phyloP scores from a whole-genome alignment of 73 alveolate genomes.

The Paramecium pentaurelia region DNA sequence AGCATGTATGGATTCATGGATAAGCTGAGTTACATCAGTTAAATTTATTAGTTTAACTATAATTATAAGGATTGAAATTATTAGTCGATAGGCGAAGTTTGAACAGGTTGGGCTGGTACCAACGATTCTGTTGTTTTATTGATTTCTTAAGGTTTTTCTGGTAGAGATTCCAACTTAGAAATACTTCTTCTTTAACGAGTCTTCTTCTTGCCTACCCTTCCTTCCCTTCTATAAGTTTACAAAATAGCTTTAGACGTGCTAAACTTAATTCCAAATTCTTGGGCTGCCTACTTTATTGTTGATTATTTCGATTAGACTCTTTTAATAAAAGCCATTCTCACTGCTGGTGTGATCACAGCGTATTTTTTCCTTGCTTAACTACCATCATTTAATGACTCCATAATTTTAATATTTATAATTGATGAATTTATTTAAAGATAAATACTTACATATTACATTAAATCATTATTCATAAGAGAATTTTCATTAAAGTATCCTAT shows the following conservation, averaged over 20 bases:
- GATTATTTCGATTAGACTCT: slow-evolving; percentile 44
- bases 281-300: slow-evolving; percentile 58
- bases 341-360: slow-evolving; percentile 39
- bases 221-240: slow-evolving; percentile 59
- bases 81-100: not conserved
- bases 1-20: not conserved
- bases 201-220: slow-evolving; percentile 60
- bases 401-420: not conserved
- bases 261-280: slow-evolving; percentile 60
- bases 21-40: not conserved
- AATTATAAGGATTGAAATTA: not conserved
- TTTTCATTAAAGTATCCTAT: not conserved
- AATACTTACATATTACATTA: not conserved
- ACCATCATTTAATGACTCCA: not conserved
- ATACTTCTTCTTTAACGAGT: slow-evolving; percentile 47
- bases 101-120: not conserved
- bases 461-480: not conserved
- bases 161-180: not conserved
- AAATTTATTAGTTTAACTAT: not conserved
- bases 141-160: not conserved
- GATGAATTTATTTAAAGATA: not conserved
- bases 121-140: not conserved
- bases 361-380: slow-evolving; percentile 42
- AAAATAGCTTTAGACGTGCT: slow-evolving; percentile 60
- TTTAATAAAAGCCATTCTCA: slow-evolving; percentile 52